Evolutionary conservation across 2,329 filamentous ascomycete species (phyloP), one percentile per base, ranked within the genome.

Genomic region (Fusarium humuli): DNA sequence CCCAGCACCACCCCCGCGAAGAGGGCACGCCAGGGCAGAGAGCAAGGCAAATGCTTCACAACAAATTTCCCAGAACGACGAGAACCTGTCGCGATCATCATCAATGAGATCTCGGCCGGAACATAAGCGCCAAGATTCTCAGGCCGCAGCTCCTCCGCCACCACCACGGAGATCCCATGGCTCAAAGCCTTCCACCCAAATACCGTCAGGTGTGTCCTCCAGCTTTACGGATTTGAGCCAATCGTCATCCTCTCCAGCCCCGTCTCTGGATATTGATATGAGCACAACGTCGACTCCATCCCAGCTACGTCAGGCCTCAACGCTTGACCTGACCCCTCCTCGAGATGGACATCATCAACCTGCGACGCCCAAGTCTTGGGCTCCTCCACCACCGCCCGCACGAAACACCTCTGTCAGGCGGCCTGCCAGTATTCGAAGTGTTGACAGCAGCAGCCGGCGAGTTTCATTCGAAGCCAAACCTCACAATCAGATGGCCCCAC

Each of bases 141-240:
- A 79, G 57, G 82, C 81, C 0, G 87, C 86, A 0, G 83, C 84
- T 11, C 87, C 87, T 18, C 87, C 88, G 20, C 87, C 87, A 2
- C 86, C 87, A 2, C 86, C 87, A 11, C 82, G 87, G 46, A 82
- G 88, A 30, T 83, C 83, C 9, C 79, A 82, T 48, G 75, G 70
- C 18, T 76, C 80, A n/a, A 81, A 76, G 40, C 78, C 77, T 44
- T 70, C 74, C 5, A 75, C 57, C 16, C 61, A 72, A 29, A 48
- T 70, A 50, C 53, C 67, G 48, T 45, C 73, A 60, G 57, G 64
- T 41, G 44, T 72, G 65, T 34, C 71, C 56, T 32, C 79, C 79
- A 22, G 82, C 79, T 8, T 83, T 79, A 9, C 82, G 22, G 58
- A 62, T 42, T 22, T 63, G 46, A 72, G 53, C 42, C 70, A 72